These are phyloP conservation scores for Colletotrichum sp. DNA, from an alignment of 2,329 filamentous ascomycete genomes.

Conservation along the genomic window DNA sequence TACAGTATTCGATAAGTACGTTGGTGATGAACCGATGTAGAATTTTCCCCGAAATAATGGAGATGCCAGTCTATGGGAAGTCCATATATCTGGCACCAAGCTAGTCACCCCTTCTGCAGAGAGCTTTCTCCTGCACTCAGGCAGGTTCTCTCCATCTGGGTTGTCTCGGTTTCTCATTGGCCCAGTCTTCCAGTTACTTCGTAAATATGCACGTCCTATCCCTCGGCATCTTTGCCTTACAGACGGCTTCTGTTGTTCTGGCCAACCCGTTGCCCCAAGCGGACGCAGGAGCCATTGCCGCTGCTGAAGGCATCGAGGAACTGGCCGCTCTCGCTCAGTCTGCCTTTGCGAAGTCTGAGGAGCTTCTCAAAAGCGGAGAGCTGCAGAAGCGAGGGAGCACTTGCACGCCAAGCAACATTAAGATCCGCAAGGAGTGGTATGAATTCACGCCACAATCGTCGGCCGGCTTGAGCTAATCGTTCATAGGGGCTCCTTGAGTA, in stretches of 20 bases:
- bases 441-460: not conserved
- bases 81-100: conserved; percentile 2
- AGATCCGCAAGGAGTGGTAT: conserved; percentile 36
- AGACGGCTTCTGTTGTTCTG: conserved; percentile 8
- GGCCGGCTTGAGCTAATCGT: not conserved
- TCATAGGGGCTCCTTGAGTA: not conserved
- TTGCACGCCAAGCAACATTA: conserved; percentile 28
- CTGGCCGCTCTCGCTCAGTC: conserved; percentile 13
- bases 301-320: not conserved
- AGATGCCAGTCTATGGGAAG: not conserved
- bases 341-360: conserved; percentile 28
- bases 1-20: not conserved
- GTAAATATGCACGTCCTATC: not conserved
- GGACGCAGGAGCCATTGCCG: not conserved
- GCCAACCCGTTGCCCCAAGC: not conserved
- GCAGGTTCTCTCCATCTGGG: conserved; percentile 29
- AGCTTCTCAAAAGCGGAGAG: conserved; percentile 17
- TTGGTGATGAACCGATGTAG: not conserved
- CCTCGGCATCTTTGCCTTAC: conserved; percentile 23
- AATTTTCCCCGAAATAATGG: not conserved
- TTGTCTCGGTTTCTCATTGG: conserved; percentile 36
- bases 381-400: conserved; percentile 26
- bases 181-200: not conserved
- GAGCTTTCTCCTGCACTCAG: not conserved
- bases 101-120: not conserved